Evolutionary conservation across 305 asterid species (phyloP), one percentile per base, ranked within the genome.

Genomic region (Fraxinus paxiana): DNA sequence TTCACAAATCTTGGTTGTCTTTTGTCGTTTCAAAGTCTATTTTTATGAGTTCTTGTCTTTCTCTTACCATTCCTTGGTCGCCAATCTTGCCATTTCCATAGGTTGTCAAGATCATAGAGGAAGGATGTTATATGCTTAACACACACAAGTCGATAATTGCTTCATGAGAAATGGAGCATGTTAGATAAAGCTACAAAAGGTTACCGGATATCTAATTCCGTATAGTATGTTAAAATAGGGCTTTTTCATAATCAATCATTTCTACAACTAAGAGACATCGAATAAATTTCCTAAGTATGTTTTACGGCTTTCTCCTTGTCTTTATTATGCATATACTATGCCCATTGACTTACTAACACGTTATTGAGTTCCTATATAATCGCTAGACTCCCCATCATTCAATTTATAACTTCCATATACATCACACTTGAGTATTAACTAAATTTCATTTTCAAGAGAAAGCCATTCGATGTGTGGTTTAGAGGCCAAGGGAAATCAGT

Each of bases 1-100:
- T 88, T 90, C 59, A 91, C 73, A 13, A 92, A 84, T 28, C 77
- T 84, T 33, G 85, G 54, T 12, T 43, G 17, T 43, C 5, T 46
- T 46, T 46, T 46, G 6, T 3, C 0, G 18, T 46, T 46, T 46
- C 54, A 12, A 43, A 61, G n/a, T 15, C 31, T 61, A 20, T 22
- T n/a, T 56, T 61, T 20, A 20, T 61, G 31, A 61, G 70, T 22
- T 61, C n/a, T 2, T 48, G 4, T 41, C 17, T 46, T 15, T 0
- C 6, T 15, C 56, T 46, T 4, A 3, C 56, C 56, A 24, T 0
- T 5, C 5, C 6, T 61, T 8, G 17, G 2, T 22, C 0, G 26
- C 33, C 31, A 61, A 22, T 61, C 71, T 61, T 61, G 33, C 12
- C 71, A 61, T 61, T 20, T 61, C 33, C 30, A 13, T 13, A 3